A percentile compares a stretch with the other conserved stretches of the same genome.
Conservation (phyloP, 2,329 filamentous ascomycete species). For the Phoma herbarum region DNA sequence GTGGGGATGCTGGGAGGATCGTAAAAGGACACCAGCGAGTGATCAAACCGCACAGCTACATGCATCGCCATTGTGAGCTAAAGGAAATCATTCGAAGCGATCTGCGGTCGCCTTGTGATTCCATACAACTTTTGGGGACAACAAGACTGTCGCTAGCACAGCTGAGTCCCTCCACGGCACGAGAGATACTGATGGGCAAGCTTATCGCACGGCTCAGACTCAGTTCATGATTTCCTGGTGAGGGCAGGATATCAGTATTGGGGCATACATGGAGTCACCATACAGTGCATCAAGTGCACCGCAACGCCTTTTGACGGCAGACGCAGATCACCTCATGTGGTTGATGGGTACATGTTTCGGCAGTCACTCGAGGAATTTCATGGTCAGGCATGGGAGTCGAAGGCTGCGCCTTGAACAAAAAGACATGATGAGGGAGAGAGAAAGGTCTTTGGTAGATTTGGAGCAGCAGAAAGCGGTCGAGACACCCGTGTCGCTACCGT, state of each 20-base stretch:
- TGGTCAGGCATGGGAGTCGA: neutral
- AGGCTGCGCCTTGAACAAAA: neutral
- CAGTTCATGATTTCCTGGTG: neutral
- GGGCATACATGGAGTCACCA: neutral
- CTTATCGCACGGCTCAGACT: neutral
- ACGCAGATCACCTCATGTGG: neutral
- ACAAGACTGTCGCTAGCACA: too few relatives aligned
- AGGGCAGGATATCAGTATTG: neutral
- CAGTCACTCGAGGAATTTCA: neutral
- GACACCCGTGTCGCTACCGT: too few relatives aligned
- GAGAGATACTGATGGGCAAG: too few relatives aligned
- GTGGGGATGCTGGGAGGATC: constrained; percentile 34
- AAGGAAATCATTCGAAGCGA: neutral
- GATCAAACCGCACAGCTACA: too few relatives aligned
- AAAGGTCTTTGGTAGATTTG: neutral
- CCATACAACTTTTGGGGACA: too few relatives aligned
- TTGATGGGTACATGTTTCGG: neutral
- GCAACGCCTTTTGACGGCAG: neutral
- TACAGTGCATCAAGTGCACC: neutral
- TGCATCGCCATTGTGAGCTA: too few relatives aligned
- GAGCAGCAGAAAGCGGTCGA: neutral
- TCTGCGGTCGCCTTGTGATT: neutral
- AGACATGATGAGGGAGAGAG: neutral
- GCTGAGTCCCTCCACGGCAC: too few relatives aligned
- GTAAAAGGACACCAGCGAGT: neutral